Evolutionary conservation across 805 yeast genomes (phyloP).

Genomic region (Hanseniaspora lindneri): DNA sequence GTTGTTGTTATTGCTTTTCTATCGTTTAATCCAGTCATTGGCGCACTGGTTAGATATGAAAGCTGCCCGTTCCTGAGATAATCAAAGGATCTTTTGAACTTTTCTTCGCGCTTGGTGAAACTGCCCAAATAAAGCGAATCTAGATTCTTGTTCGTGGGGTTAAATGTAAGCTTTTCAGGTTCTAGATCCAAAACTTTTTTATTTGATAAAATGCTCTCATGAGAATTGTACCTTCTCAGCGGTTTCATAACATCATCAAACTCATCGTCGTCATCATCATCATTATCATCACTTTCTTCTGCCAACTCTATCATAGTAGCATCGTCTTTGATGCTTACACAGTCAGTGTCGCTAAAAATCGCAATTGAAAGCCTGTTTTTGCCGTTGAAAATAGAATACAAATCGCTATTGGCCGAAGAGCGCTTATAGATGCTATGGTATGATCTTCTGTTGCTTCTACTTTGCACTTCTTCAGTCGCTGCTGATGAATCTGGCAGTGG

Average conservation of each 20-base stretch:
- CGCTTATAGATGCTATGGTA: conserved; percentile 7
- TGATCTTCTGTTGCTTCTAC: conserved; percentile 5
- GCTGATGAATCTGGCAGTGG: background rate
- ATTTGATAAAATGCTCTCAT: conserved; percentile 27
- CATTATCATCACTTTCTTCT: conserved; percentile 9
- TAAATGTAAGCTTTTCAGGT: background rate
- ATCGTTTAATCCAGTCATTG: conserved; percentile 4
- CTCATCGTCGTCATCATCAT: background rate
- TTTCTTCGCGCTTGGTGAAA: conserved; percentile 12
- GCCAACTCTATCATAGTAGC: conserved; percentile 11
- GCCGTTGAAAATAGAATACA: conserved; percentile 25
- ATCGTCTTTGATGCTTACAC: conserved; percentile 12
- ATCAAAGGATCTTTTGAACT: conserved; percentile 12
- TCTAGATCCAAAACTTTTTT: conserved; percentile 14
- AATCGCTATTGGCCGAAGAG: conserved; percentile 21
- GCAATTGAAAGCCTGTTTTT: conserved; percentile 28
- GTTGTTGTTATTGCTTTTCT: conserved; percentile 13
- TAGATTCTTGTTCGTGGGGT: background rate
- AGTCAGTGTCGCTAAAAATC: conserved; percentile 23
- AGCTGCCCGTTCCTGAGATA: conserved; percentile 12
- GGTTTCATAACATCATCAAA: conserved; percentile 14
- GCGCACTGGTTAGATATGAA: conserved; percentile 12
- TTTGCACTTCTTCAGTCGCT: background rate
- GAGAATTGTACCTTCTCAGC: conserved; percentile 27
- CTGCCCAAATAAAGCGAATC: conserved; percentile 12